These are phyloP conservation scores for Bjerkandera adusta DNA, from an alignment of 1,284 basidiomycete species.

Conservation along the genomic window DNA sequence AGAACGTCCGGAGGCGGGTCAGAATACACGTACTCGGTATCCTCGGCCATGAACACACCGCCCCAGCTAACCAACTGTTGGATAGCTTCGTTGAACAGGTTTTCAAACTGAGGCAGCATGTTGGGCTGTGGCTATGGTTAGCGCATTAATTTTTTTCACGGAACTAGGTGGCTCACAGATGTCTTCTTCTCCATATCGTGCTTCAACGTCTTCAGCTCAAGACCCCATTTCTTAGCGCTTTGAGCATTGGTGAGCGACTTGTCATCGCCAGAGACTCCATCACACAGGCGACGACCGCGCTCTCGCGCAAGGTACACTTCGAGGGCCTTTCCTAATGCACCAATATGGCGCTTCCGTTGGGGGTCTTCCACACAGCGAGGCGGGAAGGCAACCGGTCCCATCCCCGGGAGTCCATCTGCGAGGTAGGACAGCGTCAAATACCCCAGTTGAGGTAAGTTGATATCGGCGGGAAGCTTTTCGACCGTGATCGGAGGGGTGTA, in stretches of 20 bases:
- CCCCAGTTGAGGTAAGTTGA: slow-evolving; percentile 18
- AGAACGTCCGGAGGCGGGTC: slow-evolving; percentile 6
- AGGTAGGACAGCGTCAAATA: slow-evolving; percentile 21
- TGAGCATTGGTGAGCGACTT: slow-evolving; percentile 28
- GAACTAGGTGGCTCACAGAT: slow-evolving; percentile 38
- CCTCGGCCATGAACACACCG: slow-evolving; percentile 73
- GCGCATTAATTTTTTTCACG: slow-evolving; percentile 20
- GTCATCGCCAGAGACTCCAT: slow-evolving; percentile 47
- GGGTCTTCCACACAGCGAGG: slow-evolving; percentile 85
- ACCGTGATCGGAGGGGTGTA: no score
- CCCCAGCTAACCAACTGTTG: slow-evolving; percentile 80
- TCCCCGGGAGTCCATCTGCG: slow-evolving; percentile 73
- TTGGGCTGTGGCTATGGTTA: slow-evolving; percentile 46
- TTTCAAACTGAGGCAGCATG: slow-evolving; percentile 57
- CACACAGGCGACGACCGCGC: slow-evolving; percentile 71
- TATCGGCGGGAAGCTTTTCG: slow-evolving; percentile 38
- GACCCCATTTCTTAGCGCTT: slow-evolving; percentile 75
- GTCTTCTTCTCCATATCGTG: slow-evolving; percentile 55
- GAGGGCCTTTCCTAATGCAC: slow-evolving; percentile 72
- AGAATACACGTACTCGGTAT: slow-evolving; percentile 57
- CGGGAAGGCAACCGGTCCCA: slow-evolving; percentile 78
- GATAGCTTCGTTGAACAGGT: slow-evolving; percentile 79
- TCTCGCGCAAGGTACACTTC: slow-evolving; percentile 67
- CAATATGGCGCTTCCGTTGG: slow-evolving; percentile 75
- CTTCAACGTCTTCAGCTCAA: slow-evolving; percentile 54